These are phyloP conservation scores for Apiotrichum gracile DNA, from an alignment of 1,284 basidiomycete genomes.

Conservation along the genomic window DNA sequence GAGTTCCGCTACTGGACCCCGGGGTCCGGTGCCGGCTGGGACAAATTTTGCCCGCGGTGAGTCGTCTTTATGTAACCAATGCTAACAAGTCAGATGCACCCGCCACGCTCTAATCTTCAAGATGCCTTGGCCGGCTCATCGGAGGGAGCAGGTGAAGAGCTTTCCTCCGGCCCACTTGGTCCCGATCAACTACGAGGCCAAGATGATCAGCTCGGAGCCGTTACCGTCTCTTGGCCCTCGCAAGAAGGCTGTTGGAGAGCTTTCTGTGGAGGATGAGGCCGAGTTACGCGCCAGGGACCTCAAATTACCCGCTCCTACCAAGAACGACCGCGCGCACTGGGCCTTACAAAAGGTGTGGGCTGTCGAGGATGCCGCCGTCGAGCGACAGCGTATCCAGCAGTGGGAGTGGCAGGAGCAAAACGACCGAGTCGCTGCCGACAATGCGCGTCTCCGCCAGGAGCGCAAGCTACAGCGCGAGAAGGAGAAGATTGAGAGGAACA, in stretches of 20 bases:
- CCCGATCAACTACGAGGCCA: slow-evolving; percentile 23
- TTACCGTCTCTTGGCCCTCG: slow-evolving; percentile 21
- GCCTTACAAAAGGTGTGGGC: background rate
- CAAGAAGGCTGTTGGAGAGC: slow-evolving; percentile 12
- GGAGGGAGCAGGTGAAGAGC: slow-evolving; percentile 13
- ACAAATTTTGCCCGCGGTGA: slow-evolving; percentile 30
- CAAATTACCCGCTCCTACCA: slow-evolving; percentile 9
- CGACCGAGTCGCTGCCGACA: slow-evolving; percentile 4
- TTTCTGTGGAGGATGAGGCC: background rate
- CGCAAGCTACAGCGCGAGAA: slow-evolving; percentile 15
- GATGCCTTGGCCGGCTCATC: slow-evolving; percentile 39
- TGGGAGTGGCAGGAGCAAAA: slow-evolving; percentile 18
- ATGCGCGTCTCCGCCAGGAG: slow-evolving; percentile 14
- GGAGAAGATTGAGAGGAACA: slow-evolving; percentile 25
- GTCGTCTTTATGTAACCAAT: background rate
- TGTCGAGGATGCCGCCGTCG: slow-evolving; percentile 17
- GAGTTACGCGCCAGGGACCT: slow-evolving; percentile 6
- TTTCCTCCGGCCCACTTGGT: slow-evolving; percentile 35
- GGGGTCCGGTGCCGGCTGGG: slow-evolving; percentile 17
- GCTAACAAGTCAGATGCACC: slow-evolving; percentile 23
- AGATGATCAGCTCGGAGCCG: slow-evolving; percentile 3
- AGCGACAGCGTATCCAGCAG: slow-evolving; percentile 25
- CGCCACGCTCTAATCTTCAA: slow-evolving; percentile 42
- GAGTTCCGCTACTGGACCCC: slow-evolving; percentile 18
- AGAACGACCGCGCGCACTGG: slow-evolving; percentile 11